Evolutionary conservation across 208 protist species (phyloP), one percentile per base, ranked within the genome.

Genomic region (Trypanosoma brucei): DNA sequence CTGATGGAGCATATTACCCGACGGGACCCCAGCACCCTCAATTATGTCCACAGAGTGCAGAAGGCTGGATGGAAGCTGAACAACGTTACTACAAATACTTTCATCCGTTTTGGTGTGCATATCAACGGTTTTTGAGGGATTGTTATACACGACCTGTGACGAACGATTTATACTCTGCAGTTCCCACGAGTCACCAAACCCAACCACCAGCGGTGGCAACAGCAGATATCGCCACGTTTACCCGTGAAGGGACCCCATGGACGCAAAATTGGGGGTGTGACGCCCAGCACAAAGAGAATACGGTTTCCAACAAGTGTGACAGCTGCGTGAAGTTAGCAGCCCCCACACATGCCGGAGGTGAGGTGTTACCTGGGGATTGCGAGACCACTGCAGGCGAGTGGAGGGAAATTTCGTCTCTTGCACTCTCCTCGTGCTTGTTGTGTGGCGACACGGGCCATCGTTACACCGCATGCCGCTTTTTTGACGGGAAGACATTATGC

Each of bases 381-480:
- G 8, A 31, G 14, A 9, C 37, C 13, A 46, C 2, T 35, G 48
- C 52, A 31, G 37, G 59, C 13, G 7, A 37, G 22, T 62, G 56
- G 40, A 38, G 62, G 34, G 34, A 52, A 6, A n/a, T 37, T 39
- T 33, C 40, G 33, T 30, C 6, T 2, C 4, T 11, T 13, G 3
- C 48, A 44, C 22, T 35, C 50, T 51, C 42, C 45, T 64, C 58
- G n/a, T 86, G 80, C 48, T 40, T 82, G 2, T 55, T 82, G 39
- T 86, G 80, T 65, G 76, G 80, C 36, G 59, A 53, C 33, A 6
- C 13, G 2, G 64, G 55, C 3, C 80, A 86, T 55, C 35, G 51
- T 11, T 86, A 86, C 73, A 57, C 65, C 4, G 55, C n/a, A 30
- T 86, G 80, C 57, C 49, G 46, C n/a, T 44, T 70, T 7, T 78